These are phyloP conservation scores for Aspergillus egyptiacus DNA, from an alignment of 495 filamentous ascomycete genomes.

Conservation along the genomic window DNA sequence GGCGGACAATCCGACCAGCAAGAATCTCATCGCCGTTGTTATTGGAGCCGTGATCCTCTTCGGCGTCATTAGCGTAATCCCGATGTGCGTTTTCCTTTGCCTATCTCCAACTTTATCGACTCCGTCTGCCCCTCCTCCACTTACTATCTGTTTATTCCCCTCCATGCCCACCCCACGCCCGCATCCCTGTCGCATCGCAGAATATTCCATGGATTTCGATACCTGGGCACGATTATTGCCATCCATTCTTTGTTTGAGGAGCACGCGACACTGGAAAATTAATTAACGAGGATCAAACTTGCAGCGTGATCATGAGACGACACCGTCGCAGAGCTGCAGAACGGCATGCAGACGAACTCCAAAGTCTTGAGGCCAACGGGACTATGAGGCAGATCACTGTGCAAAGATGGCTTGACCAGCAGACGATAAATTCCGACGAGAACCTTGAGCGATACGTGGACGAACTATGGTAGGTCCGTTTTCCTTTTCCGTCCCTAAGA, in stretches of 20 bases:
- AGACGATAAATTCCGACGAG: slow-evolving; percentile 16
- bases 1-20: slow-evolving; percentile 20
- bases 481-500: neutral
- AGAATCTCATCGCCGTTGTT: slow-evolving; percentile 31
- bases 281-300: slow-evolving; percentile 1
- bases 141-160: neutral
- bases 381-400: slow-evolving; percentile 19
- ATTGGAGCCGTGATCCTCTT: slow-evolving; percentile 31
- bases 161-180: slow-evolving; percentile 1
- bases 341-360: slow-evolving; percentile 13
- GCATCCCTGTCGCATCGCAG: slow-evolving; percentile 17
- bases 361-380: slow-evolving; percentile 12
- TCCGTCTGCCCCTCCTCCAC: neutral
- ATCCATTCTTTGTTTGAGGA: neutral
- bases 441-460: slow-evolving; percentile 21
- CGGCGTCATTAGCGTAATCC: slow-evolving; percentile 28
- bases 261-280: slow-evolving; percentile 1
- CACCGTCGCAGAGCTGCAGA: slow-evolving; percentile 21
- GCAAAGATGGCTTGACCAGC: slow-evolving; percentile 29
- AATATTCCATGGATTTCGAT: slow-evolving; percentile 17
- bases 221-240: slow-evolving; percentile 1
- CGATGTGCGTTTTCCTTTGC: slow-evolving; percentile 29
- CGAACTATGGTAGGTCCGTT: slow-evolving; percentile 30
- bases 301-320: slow-evolving; percentile 25
- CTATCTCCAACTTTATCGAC: slow-evolving; percentile 9